Percentiles rank a stretch among this genome's conserved stretches.
phyloP scores from a whole-genome alignment of 768 basidiomycete genomes.

The Tricholoma hemisulphureum region DNA sequence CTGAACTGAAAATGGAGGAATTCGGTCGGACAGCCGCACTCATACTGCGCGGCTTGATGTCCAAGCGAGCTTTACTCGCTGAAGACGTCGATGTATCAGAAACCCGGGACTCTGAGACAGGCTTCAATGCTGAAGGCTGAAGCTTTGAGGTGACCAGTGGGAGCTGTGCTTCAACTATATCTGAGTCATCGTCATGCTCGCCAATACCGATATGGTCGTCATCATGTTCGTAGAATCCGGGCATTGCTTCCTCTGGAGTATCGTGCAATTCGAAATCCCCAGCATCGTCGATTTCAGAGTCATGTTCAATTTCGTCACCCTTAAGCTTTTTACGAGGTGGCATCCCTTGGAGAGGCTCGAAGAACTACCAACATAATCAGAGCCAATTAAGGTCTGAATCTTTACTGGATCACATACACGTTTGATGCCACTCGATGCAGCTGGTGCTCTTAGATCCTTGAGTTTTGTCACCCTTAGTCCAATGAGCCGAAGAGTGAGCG shows the following conservation, averaged over 20 bases:
- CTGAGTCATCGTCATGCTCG: constrained; percentile 18
- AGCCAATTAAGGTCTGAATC: background rate
- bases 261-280: constrained; percentile 19
- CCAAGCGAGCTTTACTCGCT: background rate
- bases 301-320: constrained; percentile 16
- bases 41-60: constrained; percentile 7
- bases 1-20: background rate
- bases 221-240: constrained; percentile 53
- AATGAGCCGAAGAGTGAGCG: constrained; percentile 78
- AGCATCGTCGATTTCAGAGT: constrained; percentile 8
- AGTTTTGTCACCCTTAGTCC: constrained; percentile 87
- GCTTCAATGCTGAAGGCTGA: background rate
- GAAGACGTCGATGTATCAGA: background rate
- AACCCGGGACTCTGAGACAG: constrained; percentile 21
- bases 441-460: constrained; percentile 65
- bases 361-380: constrained; percentile 46
- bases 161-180: constrained; percentile 18
- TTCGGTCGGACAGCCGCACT: background rate
- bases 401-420: constrained; percentile 44
- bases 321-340: constrained; percentile 41
- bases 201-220: constrained; percentile 33
- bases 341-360: constrained; percentile 39
- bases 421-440: constrained; percentile 62
- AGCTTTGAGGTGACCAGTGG: constrained; percentile 4
- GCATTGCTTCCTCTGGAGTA: constrained; percentile 41